Evolutionary conservation across 805 yeast genomes (phyloP), one percentile per base, ranked within the genome.

Genomic region (Wickerhamiella musiphila): DNA sequence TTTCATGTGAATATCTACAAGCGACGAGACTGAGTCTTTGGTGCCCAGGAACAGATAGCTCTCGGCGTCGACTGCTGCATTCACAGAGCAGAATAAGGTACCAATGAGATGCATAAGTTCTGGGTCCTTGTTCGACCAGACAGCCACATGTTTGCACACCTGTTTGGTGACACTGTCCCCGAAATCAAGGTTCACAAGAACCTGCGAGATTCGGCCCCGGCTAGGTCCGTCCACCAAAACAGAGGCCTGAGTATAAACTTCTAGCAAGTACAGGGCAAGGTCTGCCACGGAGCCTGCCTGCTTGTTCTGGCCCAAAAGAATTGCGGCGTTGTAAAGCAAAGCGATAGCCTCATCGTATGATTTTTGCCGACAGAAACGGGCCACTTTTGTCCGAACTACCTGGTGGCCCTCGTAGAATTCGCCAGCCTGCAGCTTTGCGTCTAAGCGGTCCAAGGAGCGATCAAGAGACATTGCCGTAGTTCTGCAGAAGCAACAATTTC

Each of bases 331-430:
- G 44, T 70, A 69, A 20, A 86, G 61, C 35, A 83, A 57, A 30
- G 78, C 83, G 32, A 70, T 63, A 7, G 95, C 93, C 24, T 76
- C 74, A 3, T 55, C 58, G 50, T 66, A 79, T 37, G 75, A 70
- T 38, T 70, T 70, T 16, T 72, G 50, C 40, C 78, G 70, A 26
- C 78, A 75, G 48, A 78, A 77, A 49, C 98, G 65, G 43, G 83
- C 83, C 26, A 79, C 78, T 33, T 86, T 78, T 5, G 96, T 82
- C 47, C 94, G 63, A 32, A 90, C 64, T 0, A 94, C 84, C 54
- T 90, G 96, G 52, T 86, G 94, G 0, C 96, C 96, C 51, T 90
- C 98, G 51, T 86, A 86, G 57, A 65, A 82, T 34, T 83, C 78
- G 2, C 79, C 81, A 31, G 65, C 65, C 31, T 65, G 68, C 40